These are phyloP conservation scores for Austropuccinia psidii DNA, from an alignment of 1,284 basidiomycete genomes.

Conservation along the genomic window DNA sequence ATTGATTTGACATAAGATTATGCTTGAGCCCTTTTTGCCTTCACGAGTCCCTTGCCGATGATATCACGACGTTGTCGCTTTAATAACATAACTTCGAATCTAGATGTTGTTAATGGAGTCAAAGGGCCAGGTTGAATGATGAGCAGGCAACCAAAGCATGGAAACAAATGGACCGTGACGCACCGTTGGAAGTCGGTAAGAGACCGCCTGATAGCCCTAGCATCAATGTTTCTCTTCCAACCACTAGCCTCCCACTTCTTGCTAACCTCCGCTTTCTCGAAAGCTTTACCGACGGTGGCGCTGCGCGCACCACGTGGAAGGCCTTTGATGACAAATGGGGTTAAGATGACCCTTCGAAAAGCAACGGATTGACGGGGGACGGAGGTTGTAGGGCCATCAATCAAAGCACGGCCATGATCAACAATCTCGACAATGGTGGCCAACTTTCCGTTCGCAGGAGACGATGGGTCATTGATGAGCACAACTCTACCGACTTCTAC, in stretches of 20 bases:
- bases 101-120: conserved; percentile 27
- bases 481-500: conserved; percentile 98
- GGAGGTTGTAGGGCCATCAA: conserved; percentile 83
- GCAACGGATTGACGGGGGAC: conserved; percentile 86
- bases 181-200: conserved; percentile 81
- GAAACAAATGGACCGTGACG: neutral
- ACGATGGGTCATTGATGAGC: conserved; percentile 83
- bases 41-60: conserved; percentile 60
- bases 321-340: conserved; percentile 70
- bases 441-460: conserved; percentile 63
- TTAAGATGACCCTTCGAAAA: conserved; percentile 88
- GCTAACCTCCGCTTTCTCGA: conserved; percentile 69
- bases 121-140: neutral
- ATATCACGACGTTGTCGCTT: conserved; percentile 67
- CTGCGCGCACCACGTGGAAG: conserved; percentile 82
- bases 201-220: conserved; percentile 66
- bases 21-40: conserved; percentile 48
- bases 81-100: conserved; percentile 60
- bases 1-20: conserved; percentile 1
- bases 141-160: neutral
- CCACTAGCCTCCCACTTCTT: conserved; percentile 66
- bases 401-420: conserved; percentile 96
- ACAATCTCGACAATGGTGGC: conserved; percentile 96
- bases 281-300: conserved; percentile 71
- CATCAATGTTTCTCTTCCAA: conserved; percentile 86